Conservation (phyloP, 1,139 yeast genomes). For the Cylindricascospora bacillispora region DNA sequence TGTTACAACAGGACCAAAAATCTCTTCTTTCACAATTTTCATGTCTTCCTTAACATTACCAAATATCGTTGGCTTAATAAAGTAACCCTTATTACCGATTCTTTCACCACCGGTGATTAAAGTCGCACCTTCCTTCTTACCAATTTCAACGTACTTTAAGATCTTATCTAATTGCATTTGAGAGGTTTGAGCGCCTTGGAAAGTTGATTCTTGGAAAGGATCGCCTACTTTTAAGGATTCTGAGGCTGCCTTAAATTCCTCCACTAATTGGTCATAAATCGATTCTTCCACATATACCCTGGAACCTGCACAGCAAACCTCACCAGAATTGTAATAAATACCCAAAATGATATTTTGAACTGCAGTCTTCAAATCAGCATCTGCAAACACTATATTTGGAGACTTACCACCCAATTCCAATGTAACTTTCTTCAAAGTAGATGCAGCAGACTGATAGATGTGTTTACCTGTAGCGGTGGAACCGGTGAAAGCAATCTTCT, state of each 20-base stretch:
- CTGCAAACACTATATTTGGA: slow-evolving; percentile 46
- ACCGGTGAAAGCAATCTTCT: slow-evolving; percentile 51
- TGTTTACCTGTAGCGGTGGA: slow-evolving; percentile 48
- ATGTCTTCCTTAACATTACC: slow-evolving; percentile 49
- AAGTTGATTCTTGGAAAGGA: slow-evolving; percentile 44
- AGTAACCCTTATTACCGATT: slow-evolving; percentile 45
- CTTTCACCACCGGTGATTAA: slow-evolving; percentile 49
- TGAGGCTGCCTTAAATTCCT: slow-evolving; percentile 35
- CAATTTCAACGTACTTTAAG: slow-evolving; percentile 42
- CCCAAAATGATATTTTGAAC: slow-evolving; percentile 34
- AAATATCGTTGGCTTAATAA: slow-evolving; percentile 57
- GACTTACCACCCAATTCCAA: slow-evolving; percentile 56
- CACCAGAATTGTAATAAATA: slow-evolving; percentile 49
- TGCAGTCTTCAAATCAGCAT: slow-evolving; percentile 38
- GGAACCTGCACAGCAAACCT: slow-evolving; percentile 56
- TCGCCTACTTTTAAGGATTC: slow-evolving; percentile 41
- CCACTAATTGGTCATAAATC: slow-evolving; percentile 38
- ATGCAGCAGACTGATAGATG: slow-evolving; percentile 42
- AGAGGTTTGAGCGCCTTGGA: slow-evolving; percentile 56
- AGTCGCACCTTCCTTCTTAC: slow-evolving; percentile 48
- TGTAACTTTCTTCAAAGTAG: slow-evolving; percentile 44
- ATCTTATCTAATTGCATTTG: slow-evolving; percentile 42
- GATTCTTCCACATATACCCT: slow-evolving; percentile 48
- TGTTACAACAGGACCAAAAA: slow-evolving; percentile 53
- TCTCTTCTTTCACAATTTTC: slow-evolving; percentile 57